These are phyloP conservation scores for Primulina tabacum DNA, from an alignment of 257 asterid species.

Conservation along the genomic window DNA sequence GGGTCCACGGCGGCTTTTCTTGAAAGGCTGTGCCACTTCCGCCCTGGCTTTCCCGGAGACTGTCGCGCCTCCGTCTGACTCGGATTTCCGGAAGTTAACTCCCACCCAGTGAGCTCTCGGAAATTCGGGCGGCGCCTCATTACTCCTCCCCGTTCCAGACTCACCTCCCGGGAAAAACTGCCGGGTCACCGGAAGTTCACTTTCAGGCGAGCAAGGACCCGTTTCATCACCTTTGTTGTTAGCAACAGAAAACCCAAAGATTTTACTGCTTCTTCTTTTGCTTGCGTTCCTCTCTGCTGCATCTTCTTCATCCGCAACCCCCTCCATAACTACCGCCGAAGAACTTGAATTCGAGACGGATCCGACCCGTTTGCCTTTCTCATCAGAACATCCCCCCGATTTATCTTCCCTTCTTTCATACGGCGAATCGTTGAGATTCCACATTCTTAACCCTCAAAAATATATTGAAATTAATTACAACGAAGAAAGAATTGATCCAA, in stretches of 20 bases:
- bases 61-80: constrained; percentile 24
- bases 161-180: constrained; percentile 60
- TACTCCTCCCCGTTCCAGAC: constrained; percentile 8
- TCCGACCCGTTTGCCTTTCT: constrained; percentile 73
- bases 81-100: constrained; percentile 25
- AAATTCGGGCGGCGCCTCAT: not conserved
- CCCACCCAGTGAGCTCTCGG: constrained; percentile 24
- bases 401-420: constrained; percentile 32
- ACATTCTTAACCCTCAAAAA: constrained; percentile 34
- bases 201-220: constrained; percentile 25
- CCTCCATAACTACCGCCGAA: constrained; percentile 75
- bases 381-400: constrained; percentile 32
- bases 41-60: constrained; percentile 21
- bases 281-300: not conserved
- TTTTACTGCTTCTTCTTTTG: constrained; percentile 17
- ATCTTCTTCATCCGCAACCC: constrained; percentile 38
- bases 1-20: constrained; percentile 56
- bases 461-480: not conserved
- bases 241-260: constrained; percentile 44
- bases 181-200: constrained; percentile 39
- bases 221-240: constrained; percentile 19
- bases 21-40: constrained; percentile 27
- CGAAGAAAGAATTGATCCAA: not conserved
- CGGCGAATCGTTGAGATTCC: constrained; percentile 63
- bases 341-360: constrained; percentile 86